Evolutionary conservation across 2,329 filamentous ascomycete genomes (phyloP).

Genomic region (Calcarisporium arbuscula): DNA sequence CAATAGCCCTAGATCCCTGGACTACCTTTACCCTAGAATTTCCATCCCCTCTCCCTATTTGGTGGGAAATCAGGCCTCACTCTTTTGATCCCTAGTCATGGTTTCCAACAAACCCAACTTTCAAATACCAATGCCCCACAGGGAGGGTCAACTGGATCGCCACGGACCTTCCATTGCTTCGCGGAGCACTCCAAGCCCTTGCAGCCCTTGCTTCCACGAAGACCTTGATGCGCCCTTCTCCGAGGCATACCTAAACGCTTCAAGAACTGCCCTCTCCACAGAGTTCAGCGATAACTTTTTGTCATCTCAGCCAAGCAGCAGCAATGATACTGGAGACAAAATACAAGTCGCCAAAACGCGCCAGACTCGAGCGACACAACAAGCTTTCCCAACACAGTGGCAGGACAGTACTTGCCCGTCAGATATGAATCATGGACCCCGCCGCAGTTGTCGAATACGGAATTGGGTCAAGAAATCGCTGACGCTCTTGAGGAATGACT

Average conservation of each 20-base stretch:
- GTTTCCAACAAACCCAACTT: slow-evolving; percentile 20
- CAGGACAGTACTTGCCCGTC: slow-evolving; percentile 22
- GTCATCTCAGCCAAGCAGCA: slow-evolving; percentile 3
- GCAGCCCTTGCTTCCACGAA: slow-evolving; percentile 29
- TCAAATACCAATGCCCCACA: slow-evolving; percentile 18
- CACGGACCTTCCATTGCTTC: slow-evolving; percentile 14
- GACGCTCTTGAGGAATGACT: slow-evolving; percentile 17
- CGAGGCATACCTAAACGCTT: slow-evolving; percentile 25
- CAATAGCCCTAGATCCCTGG: too few relatives aligned
- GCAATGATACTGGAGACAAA: too few relatives aligned
- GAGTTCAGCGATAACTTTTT: slow-evolving; percentile 18
- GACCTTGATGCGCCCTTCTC: slow-evolving; percentile 33
- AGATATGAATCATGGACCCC: slow-evolving; percentile 19
- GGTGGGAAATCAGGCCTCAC: too few relatives aligned
- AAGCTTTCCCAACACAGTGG: slow-evolving; percentile 14
- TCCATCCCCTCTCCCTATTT: too few relatives aligned
- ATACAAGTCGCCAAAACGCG: slow-evolving; percentile 8
- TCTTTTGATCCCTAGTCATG: slow-evolving; percentile 17
- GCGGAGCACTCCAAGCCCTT: slow-evolving; percentile 19
- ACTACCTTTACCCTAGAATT: too few relatives aligned
- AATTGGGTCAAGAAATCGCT: slow-evolving; percentile 29
- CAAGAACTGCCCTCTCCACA: slow-evolving; percentile 20
- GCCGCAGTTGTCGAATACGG: slow-evolving; percentile 24
- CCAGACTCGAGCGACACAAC: slow-evolving; percentile 19
- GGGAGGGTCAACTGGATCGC: not conserved